These are phyloP conservation scores for Trametes sp. DNA, from an alignment of 1,284 basidiomycete genomes.

Conservation along the genomic window DNA sequence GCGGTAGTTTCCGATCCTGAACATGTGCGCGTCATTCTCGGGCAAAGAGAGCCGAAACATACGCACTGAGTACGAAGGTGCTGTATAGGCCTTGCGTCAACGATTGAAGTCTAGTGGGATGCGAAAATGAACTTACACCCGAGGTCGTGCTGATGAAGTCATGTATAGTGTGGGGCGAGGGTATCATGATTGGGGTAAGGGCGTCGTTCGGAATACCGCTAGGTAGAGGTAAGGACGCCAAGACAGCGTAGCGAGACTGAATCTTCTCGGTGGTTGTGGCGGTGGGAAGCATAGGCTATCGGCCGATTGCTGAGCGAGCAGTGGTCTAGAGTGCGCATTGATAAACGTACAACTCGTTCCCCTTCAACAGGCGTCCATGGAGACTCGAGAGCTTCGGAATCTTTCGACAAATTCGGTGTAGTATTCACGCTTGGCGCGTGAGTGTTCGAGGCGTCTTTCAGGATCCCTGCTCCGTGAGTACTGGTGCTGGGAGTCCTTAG, in stretches of 20 bases:
- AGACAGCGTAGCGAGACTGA: conserved; percentile 58
- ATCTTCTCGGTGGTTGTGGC: conserved; percentile 57
- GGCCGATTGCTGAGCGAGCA: neutral
- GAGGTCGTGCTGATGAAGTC: conserved; percentile 71
- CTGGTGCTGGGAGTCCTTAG: neutral
- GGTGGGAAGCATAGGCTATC: conserved; percentile 20
- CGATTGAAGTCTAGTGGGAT: neutral
- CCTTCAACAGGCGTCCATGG: conserved; percentile 24
- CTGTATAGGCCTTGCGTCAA: conserved; percentile 12
- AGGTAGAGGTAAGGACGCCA: conserved; percentile 69
- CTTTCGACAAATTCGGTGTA: conserved; percentile 16
- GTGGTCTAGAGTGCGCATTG: neutral
- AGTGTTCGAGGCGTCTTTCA: conserved; percentile 21
- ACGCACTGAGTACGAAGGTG: conserved; percentile 59
- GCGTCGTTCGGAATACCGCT: conserved; percentile 65
- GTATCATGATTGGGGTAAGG: conserved; percentile 71
- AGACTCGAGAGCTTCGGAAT: conserved; percentile 17
- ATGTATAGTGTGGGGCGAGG: conserved; percentile 64
- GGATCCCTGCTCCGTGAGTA: neutral
- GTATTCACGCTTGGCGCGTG: conserved; percentile 6
- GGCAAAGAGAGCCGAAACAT: neutral
- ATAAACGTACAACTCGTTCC: conserved; percentile 12
- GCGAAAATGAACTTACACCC: conserved; percentile 52
- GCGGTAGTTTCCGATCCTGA: conserved; percentile 68
- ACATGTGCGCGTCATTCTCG: conserved; percentile 19